These are phyloP conservation scores for Cystobasidium pallidum DNA, from an alignment of 1,284 basidiomycete genomes.

Conservation along the genomic window DNA sequence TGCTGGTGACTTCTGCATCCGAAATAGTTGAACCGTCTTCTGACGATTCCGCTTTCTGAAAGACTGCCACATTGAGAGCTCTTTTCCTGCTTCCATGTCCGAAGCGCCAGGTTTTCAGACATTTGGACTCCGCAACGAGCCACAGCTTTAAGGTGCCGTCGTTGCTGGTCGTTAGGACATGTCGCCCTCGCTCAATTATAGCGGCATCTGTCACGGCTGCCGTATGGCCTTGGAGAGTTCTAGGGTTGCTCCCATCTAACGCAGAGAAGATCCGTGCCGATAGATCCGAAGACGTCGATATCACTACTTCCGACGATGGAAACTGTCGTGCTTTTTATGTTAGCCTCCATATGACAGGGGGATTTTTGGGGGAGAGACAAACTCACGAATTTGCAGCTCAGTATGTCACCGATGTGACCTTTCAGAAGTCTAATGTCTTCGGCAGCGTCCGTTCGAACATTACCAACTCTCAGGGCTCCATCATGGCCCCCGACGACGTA, in stretches of 20 bases:
- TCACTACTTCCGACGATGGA: constrained; percentile 55
- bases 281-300: constrained; percentile 58
- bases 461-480: constrained; percentile 55
- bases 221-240: constrained; percentile 57
- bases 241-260: constrained; percentile 60
- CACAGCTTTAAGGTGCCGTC: constrained; percentile 58
- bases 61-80: constrained; percentile 6
- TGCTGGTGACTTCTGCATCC: neutral
- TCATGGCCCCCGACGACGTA: constrained; percentile 57
- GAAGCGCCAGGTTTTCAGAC: constrained; percentile 37
- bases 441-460: constrained; percentile 48
- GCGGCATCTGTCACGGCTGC: constrained; percentile 53
- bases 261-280: constrained; percentile 57
- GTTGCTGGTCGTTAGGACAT: constrained; percentile 57
- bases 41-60: neutral
- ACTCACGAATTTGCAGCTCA: constrained; percentile 55
- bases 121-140: constrained; percentile 37
- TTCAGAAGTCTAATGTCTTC: constrained; percentile 52
- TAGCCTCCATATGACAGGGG: no score
- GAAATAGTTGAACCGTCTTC: neutral
- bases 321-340: constrained; percentile 40
- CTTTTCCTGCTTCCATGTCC: constrained; percentile 12
- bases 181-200: constrained; percentile 49
- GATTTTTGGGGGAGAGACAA: constrained; percentile 51
- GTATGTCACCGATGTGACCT: constrained; percentile 59